Percentiles rank a stretch among this genome's conserved stretches.
These are phyloP conservation scores for Dactylella cylindrospora DNA, from an alignment of 2,329 filamentous ascomycete genomes.

Conservation along the genomic window DNA sequence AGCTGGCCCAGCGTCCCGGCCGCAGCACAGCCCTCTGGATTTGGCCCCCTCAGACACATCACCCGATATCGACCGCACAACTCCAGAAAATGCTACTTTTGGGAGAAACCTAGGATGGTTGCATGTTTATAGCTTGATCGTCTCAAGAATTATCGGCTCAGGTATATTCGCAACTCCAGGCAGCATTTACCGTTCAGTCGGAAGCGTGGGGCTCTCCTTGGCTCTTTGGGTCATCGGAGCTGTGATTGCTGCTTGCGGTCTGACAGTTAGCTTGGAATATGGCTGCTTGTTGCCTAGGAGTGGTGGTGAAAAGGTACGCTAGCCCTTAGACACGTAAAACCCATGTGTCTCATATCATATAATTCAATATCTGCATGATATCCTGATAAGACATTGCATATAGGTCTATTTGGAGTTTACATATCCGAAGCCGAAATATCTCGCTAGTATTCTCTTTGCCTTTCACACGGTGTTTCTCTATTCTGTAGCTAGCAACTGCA, in stretches of 20 bases:
- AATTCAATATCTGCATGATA: too few relatives aligned
- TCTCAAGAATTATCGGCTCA: constrained; percentile 63
- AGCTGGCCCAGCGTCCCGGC: too few relatives aligned
- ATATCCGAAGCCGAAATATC: constrained; percentile 61
- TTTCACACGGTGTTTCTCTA: constrained; percentile 64
- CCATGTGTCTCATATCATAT: too few relatives aligned
- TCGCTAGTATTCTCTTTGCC: constrained; percentile 63
- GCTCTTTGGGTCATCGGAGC: constrained; percentile 69
- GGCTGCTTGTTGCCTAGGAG: constrained; percentile 43
- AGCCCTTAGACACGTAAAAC: constrained; percentile 57
- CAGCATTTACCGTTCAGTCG: constrained; percentile 66
- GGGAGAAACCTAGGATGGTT: constrained; percentile 40
- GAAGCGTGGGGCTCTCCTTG: constrained; percentile 66
- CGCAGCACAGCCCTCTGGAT: constrained; percentile 17
- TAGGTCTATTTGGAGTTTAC: constrained; percentile 65
- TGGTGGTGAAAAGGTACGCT: constrained; percentile 54
- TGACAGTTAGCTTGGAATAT: constrained; percentile 40
- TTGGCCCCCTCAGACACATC: constrained; percentile 11
- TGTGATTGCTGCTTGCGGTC: constrained; percentile 67
- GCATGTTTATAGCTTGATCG: constrained; percentile 52
- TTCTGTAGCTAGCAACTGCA: constrained; percentile 62
- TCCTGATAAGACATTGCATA: constrained; percentile 1
- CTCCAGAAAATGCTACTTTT: constrained; percentile 35
- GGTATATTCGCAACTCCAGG: constrained; percentile 69
- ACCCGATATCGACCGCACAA: constrained; percentile 8